Evolutionary conservation across 129 eudicot species (phyloP).

Genomic region (Pseudognaphalium luteoalbum): DNA sequence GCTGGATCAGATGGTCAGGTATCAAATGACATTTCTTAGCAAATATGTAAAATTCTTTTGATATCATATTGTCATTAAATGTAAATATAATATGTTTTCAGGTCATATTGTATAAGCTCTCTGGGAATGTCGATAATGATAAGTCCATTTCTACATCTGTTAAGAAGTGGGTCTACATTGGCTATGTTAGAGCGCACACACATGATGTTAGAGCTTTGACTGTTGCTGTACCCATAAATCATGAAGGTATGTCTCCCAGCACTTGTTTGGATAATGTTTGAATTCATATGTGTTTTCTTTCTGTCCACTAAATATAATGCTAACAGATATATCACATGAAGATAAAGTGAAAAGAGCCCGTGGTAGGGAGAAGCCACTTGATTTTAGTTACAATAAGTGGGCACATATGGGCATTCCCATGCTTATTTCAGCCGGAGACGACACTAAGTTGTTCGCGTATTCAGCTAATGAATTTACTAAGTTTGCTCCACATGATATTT

Average conservation of each 20-base stretch:
- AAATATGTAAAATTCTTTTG: neutral
- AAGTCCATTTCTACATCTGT: conserved; percentile 23
- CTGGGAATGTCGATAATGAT: conserved; percentile 34
- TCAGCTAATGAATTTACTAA: conserved; percentile 80
- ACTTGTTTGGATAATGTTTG: neutral
- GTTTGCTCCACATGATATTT: conserved; percentile 82
- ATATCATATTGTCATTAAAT: neutral
- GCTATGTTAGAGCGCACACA: conserved; percentile 81
- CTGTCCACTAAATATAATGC: neutral
- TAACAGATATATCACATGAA: conserved; percentile 51
- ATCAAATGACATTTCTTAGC: conserved; percentile 4
- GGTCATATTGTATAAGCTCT: conserved; percentile 81
- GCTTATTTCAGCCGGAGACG: conserved; percentile 99
- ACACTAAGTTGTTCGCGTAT: conserved; percentile 90
- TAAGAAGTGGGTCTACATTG: conserved; percentile 83
- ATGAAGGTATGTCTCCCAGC: conserved; percentile 53
- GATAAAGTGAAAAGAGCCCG: conserved; percentile 64
- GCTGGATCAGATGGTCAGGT: conserved; percentile 99
- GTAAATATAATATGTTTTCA: conserved; percentile 21
- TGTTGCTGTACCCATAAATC: conserved; percentile 81
- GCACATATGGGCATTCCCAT: conserved; percentile 91
- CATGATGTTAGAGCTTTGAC: conserved; percentile 89
- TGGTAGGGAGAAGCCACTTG: conserved; percentile 57
- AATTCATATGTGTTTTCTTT: neutral
- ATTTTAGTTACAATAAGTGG: conserved; percentile 88